Base-by-base conservation (phyloP, 2,329 filamentous ascomycete species). In the Penicillium sp. region DNA sequence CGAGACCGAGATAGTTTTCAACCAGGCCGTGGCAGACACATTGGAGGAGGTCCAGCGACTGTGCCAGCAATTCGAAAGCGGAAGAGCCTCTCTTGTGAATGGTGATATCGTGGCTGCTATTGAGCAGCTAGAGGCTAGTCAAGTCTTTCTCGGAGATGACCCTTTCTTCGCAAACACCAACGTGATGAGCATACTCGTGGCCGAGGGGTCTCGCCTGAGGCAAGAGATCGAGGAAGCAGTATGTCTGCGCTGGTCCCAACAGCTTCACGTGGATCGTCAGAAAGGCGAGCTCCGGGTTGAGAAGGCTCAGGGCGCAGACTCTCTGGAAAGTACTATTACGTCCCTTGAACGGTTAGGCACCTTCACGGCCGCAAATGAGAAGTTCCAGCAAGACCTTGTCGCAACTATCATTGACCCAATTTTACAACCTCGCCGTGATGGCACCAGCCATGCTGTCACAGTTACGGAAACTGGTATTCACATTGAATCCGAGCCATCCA, bases 241-340 rank as follows among this genome's bases (percentile, higher is more conserved):
- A 32, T 81, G 84, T 36, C 78, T 79, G 48, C 80, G 86, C n/a
- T 97, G 91, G 90, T 82, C 82, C 51, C 76, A 80, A 0, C 75
- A 93, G 36, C 75, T 96, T 10, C 72, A 78, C 1, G 72, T 91
- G 15, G 84, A 93, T 63, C 69, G 77, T 1, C 75, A 82, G 18
- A 71, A 76, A 7, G 75, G 77, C 7, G 78, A 72, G 39, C 72
- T 94, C 7, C 79, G 76, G 0, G 80, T 95, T 27, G 76, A 75
- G 21, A 75, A 80, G 10, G 72, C 71, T 15, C 72, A 78, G 21
- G 68, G 82, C 68, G 56, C 54, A 32, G 48, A 59, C 21, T 52
- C 63, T 24, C 52, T 70, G 39, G 65, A 69, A 32, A 61, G 66
- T 17, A 68, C 65, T 15, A 66, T 75, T 42, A 50, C 52, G 9